Evolutionary conservation across 768 basidiomycete genomes (phyloP), one percentile per base, ranked within the genome.

Genomic region (Polyporus arcularius): DNA sequence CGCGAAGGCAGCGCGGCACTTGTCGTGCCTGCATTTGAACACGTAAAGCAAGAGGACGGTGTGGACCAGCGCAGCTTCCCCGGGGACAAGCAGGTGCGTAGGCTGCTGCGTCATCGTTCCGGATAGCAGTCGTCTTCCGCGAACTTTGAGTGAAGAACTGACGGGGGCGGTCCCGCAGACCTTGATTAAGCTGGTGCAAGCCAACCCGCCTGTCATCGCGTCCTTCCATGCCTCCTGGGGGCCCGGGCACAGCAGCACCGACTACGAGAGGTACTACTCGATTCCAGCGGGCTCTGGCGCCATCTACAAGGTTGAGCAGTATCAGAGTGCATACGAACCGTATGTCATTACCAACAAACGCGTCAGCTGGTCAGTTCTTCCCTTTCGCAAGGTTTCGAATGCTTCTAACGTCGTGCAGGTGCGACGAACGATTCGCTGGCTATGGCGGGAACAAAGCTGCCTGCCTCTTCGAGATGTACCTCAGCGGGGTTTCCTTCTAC

Each of bases 371-470:
- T 90, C 64, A 40, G 79, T 39, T 62, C 41, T 47, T 55, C 31
- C 14, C 50, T 38, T 30, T 1, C 50, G 30, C 43, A 45, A 9
- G 43, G 43, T n/a, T 45, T 9, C 4, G 30, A 56, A 26, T 30
- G 41, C 28, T 21, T 42, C 32, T 30, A 45, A 16, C 21, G 8
- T 26, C 11, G 35, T 35, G n/a, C 32, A 93, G 92, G 92, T 95
- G 93, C 68, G 92, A 95, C 67, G 92, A 94, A 71, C 84, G 92
- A 38, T 96, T 96, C 68, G 81, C 94, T 48, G 94, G 94, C 1
- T 95, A 95, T 71, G 94, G 94, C 4, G 92, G 87, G 2, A 96
- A 96, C 78, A 96, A 96, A 72, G 94, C 94, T 2, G 93, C 94
- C 10, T 95, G 94, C 70, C 79, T 94, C 40, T 94, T 89, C 70